Base-by-base conservation (phyloP, 176 grass and related monocot genomes). In the Areca catechu region DNA sequence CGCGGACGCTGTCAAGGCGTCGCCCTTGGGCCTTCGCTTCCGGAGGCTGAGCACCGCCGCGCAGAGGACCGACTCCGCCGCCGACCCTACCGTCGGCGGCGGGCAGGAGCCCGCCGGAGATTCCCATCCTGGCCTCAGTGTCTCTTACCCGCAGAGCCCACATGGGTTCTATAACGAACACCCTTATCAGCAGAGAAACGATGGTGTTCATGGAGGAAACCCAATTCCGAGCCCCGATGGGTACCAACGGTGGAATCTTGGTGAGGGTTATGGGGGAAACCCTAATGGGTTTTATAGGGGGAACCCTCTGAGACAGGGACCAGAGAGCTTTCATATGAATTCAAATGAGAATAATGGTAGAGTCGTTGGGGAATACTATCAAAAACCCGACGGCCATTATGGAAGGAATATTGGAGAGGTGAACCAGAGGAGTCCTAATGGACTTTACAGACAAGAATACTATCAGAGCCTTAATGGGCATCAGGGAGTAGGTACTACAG, bases 1-100 rank as follows among this genome's bases (percentile, higher is more conserved):
- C n/a, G 37, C 19, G 2, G 7, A 18, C 4, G 37, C 9, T 5
- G 14, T 20, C 15, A 65, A 65, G 48, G 62, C 62, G 20, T 17
- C 51, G 5, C 25, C 27, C 21, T 50, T 25, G 4, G 5, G 20
- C 64, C 9, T 12, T 2, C 22, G 4, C 9, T 67, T 17, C 3
- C 65, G 51, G 9, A 25, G 17, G 50, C 19, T 67, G 1, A 67
- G 65, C 51, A 67, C 18, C 2, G 51, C 65, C 25, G 28, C 27
- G 9, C 65, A 67, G 54, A 54, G 18, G 25, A 67, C 30, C 25
- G 65, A 67, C 4, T 55, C 22, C 51, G 4, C 24, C 3, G 50
- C 51, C 5, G 64, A 53, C 7, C 34, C 12, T 7, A 5, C 0
- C 27, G 51, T 3, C 12, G 4, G 19, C 3, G 65, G 3, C 1